phyloP scores from a whole-genome alignment of 78 protist species.

The Guillardia theta region DNA sequence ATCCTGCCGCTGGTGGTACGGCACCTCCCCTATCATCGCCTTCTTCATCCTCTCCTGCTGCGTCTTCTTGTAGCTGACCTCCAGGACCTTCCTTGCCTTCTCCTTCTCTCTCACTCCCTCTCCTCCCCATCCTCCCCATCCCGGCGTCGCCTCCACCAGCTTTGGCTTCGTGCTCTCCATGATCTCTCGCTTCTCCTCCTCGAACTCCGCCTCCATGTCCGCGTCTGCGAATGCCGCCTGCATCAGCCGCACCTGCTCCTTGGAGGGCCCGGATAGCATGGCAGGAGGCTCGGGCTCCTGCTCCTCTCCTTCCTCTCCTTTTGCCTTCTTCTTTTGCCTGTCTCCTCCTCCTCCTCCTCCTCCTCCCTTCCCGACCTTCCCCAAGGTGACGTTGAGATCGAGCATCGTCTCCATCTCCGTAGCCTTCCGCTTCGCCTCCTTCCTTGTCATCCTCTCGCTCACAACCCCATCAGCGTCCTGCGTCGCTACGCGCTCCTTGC shows the following conservation, averaged over 20 bases:
- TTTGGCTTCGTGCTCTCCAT: not conserved
- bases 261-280: not conserved
- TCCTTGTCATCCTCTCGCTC: too few relatives aligned
- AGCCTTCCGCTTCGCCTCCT: too few relatives aligned
- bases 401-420: too few relatives aligned
- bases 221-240: not conserved
- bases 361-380: not conserved
- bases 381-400: too few relatives aligned
- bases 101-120: not conserved
- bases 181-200: not conserved
- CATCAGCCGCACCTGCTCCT: not conserved
- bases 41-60: not conserved
- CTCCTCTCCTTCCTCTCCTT: not conserved
- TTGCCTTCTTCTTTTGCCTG: not conserved
- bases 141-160: not conserved
- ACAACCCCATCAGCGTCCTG: too few relatives aligned
- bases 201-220: not conserved
- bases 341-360: not conserved
- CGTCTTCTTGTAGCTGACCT: conserved; percentile 5
- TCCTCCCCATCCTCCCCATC: not conserved
- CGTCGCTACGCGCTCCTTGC: too few relatives aligned
- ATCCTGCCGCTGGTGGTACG: not conserved
- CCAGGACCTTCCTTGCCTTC: not conserved
- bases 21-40: not conserved
- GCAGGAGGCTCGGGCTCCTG: not conserved